Conservation (phyloP, 225 moss, liverwort and hornwort genomes). For the Ulota crispa region DNA sequence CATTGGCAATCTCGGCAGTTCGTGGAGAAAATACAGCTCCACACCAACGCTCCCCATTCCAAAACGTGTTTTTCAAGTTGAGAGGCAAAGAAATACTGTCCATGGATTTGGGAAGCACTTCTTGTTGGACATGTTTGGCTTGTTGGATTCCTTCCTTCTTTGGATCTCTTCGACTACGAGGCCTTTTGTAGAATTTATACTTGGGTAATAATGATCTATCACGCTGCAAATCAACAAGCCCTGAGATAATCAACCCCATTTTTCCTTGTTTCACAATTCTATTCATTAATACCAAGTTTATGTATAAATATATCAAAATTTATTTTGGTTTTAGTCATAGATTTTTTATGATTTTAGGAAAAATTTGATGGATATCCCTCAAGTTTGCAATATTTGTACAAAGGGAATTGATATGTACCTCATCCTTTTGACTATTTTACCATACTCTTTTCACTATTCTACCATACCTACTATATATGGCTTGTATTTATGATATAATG, state of each 20-base stretch:
- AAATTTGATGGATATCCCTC: too few relatives aligned
- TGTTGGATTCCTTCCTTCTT: not conserved
- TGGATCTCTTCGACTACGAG: not conserved
- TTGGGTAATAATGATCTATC: conserved; percentile 23
- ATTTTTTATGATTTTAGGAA: too few relatives aligned
- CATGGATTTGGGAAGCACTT: conserved; percentile 13
- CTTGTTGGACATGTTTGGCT: fast-evolving
- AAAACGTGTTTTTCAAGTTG: conserved; percentile 27
- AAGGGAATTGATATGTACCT: too few relatives aligned
- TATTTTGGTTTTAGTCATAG: too few relatives aligned
- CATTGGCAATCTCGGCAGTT: conserved; percentile 26
- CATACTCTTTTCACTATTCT: too few relatives aligned
- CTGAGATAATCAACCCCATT: conserved; percentile 9
- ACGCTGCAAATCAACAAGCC: conserved; percentile 30
- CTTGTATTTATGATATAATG: too few relatives aligned
- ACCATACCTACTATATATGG: too few relatives aligned
- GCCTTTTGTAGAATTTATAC: conserved; percentile 22
- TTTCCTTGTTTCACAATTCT: not conserved
- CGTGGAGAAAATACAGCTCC: conserved; percentile 29
- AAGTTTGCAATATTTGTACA: too few relatives aligned
- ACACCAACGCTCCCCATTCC: conserved; percentile 42
- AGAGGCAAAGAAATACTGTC: conserved; percentile 30
- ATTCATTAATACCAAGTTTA: not conserved
- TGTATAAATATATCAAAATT: too few relatives aligned
- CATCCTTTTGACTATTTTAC: too few relatives aligned